Percentiles rank a stretch among this genome's conserved stretches.
phyloP scores from a whole-genome alignment of 352 stramenopile species.

The Pythium phragmitis region DNA sequence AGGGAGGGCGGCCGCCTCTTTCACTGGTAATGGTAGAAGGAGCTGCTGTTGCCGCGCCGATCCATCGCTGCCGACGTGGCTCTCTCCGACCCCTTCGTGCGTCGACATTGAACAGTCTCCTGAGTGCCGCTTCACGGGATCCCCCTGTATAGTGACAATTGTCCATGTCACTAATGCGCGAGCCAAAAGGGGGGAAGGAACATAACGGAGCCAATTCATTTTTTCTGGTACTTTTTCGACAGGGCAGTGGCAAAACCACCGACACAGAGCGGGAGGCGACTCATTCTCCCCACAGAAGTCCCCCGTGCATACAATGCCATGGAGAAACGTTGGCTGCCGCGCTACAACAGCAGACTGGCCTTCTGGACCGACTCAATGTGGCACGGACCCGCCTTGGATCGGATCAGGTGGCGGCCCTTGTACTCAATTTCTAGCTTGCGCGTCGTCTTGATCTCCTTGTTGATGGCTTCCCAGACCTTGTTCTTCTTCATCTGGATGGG shows the following conservation, averaged over 20 bases:
- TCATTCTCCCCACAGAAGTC: neutral
- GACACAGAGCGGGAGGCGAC: neutral
- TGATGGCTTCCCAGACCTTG: slow-evolving; percentile 76
- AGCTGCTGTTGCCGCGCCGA: neutral
- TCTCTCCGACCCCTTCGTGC: neutral
- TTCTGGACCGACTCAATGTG: slow-evolving; percentile 70
- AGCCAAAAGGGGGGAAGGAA: neutral
- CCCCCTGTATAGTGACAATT: no score
- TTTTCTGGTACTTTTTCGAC: neutral
- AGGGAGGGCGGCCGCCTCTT: neutral
- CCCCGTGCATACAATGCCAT: neutral
- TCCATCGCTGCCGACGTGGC: neutral
- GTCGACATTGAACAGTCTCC: neutral
- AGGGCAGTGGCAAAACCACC: neutral
- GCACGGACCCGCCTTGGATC: slow-evolving; percentile 50
- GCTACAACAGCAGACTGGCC: slow-evolving; percentile 21
- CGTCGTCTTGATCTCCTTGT: slow-evolving; percentile 76
- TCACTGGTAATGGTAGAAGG: neutral
- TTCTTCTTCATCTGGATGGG: slow-evolving; percentile 87
- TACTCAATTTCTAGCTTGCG: slow-evolving; percentile 78
- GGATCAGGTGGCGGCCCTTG: slow-evolving; percentile 55
- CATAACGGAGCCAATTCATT: neutral
- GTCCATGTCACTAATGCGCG: no score
- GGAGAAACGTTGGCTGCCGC: neutral
- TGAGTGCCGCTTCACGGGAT: neutral